Evolutionary conservation across 768 basidiomycete species (phyloP), one percentile per base, ranked within the genome.

Genomic region (Rhizopogon vinicolor): DNA sequence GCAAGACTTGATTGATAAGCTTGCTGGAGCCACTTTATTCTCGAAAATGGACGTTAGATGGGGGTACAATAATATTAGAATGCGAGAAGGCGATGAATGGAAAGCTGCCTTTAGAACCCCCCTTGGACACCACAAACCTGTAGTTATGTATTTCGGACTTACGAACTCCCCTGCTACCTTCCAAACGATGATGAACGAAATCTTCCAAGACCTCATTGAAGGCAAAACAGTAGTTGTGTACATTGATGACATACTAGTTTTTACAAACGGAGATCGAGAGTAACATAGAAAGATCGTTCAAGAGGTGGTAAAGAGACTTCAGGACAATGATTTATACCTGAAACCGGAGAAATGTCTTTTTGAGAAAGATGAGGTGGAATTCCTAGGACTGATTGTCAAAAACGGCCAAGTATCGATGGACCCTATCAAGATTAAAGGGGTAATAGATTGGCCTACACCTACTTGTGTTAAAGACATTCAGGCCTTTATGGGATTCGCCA

Each of bases 241-340:
- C 45, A 75, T 78, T 8, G 72, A 78, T 44, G 69, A 78, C 44
- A 77, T 78, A 1, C 65, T 77, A 0, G 63, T 76, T 0, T 76
- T 65, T 50, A 72, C 69, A 0, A 41, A 51, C 5, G 8, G 8
- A 31, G 57, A 53, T 0, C 65, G 65, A 2, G 57, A 71, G 0
- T 66, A 75, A 1, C 73, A 77, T 54, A 1, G 2, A 39, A 0
- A 2, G 4, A 31, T 60, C 1, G 35, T 58, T 0, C 0, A 0
- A 0, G 9, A 58, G 5, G 57, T 54, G 0, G 8, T 60, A 0
- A 7, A 54, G 1, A 40, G 28, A 0, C 14, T 58, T 0, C 0
- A 7, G 0, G 29, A 55, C 0, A 54, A 57, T 7, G 31, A 61
- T 2, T 6, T 61, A 1, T 2, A 49, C 54, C 54, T 70, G 18